Evolutionary conservation across 139 green algal species (phyloP), one percentile per base, ranked within the genome.

Genomic region (Pleodorina starrii): DNA sequence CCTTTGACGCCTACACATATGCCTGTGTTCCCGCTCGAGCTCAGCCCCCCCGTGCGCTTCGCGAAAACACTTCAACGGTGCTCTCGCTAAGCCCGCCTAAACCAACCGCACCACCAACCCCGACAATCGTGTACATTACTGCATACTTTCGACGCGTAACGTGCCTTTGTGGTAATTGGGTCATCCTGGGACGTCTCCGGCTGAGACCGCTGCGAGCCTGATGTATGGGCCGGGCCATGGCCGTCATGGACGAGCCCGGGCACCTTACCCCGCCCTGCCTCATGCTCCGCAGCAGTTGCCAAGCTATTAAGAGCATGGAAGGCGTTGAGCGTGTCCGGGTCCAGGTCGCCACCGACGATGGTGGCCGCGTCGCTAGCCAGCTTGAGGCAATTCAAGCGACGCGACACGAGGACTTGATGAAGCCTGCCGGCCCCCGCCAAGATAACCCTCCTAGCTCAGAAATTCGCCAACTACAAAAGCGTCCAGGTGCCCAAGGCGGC

Each of bases 181-280:
- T 89, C 84, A n/a, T 89, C 84, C 29, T 89, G 84, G 19, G 84
- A 89, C 3, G 84, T 89, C 11, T 89, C 84, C 25, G 68, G 84
- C 50, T 89, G 84, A 35, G 84, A 89, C 2, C 69, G 84, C 36
- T 81, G 84, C 68, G 84, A 83, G 69, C 69, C 84, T 0, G 25
- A 60, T 3, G 71, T 89, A 36, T 59, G 48, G 2, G 84, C 38
- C 3, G 66, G 68, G 23, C 19, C 43, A 0, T 50, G 29, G 43
- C 46, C 48, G 12, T 71, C 38, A 14, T 23, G 32, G 0, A 32
- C 3, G 36, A 73, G 21, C 1, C 11, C 25, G 10, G 48, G 36
- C 27, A 51, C 68, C 83, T 88, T 88, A 21, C 68, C 68, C 23
- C 46, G 66, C 66, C 66, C 66, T 6, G 83, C 83, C 35, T 89